Evolutionary conservation across 1,139 yeast species (phyloP).

Genomic region (Magnusiomyces starmeri): DNA sequence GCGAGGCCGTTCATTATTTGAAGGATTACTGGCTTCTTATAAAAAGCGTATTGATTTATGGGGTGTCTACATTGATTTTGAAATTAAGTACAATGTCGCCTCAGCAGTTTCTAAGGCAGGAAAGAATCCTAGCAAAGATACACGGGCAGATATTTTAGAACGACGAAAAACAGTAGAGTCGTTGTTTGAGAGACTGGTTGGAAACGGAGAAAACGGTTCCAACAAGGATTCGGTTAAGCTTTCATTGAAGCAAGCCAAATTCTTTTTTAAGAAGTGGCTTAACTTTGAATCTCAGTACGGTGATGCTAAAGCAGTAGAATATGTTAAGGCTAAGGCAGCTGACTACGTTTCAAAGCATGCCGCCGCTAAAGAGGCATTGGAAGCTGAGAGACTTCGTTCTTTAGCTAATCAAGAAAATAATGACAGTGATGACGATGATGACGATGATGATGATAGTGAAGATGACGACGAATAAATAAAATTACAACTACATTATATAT

Average conservation of each 20-base stretch:
- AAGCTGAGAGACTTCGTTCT: background rate
- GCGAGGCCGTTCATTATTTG: slow-evolving; percentile 90
- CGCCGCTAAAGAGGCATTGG: slow-evolving; percentile 1
- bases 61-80: slow-evolving; percentile 93
- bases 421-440: slow-evolving; percentile 2
- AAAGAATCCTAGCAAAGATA: background rate
- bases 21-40: slow-evolving; percentile 82
- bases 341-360: slow-evolving; percentile 47
- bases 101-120: background rate
- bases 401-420: background rate
- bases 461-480: background rate
- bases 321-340: slow-evolving; percentile 86
- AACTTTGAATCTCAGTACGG: slow-evolving; percentile 62
- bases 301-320: slow-evolving; percentile 66
- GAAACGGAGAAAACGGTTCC: slow-evolving; percentile 22
- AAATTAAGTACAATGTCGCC: slow-evolving; percentile 55
- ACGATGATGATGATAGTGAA: background rate
- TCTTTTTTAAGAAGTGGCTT: slow-evolving; percentile 91
- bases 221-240: slow-evolving; percentile 44
- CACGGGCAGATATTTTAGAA: background rate
- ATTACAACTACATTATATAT: too few species aligned
- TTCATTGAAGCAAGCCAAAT: slow-evolving; percentile 87
- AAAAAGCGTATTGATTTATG: slow-evolving; percentile 90
- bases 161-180: slow-evolving; percentile 54
- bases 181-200: slow-evolving; percentile 60